These are phyloP conservation scores for Trifolium repens DNA, from an alignment of 306 rosid species.

Conservation along the genomic window DNA sequence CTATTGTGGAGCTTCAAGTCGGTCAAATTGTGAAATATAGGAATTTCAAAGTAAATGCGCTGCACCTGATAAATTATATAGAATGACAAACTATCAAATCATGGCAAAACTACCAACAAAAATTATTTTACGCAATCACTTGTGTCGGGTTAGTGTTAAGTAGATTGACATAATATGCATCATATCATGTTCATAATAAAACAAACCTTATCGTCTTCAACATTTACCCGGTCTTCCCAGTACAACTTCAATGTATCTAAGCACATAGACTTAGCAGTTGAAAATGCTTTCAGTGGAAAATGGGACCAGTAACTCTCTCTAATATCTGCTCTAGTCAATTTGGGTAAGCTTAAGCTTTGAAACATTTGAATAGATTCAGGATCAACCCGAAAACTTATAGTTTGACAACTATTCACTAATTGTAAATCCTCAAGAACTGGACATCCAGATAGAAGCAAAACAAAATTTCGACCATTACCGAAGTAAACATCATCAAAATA, in stretches of 20 bases:
- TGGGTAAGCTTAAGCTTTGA: neutral
- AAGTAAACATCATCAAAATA: no score
- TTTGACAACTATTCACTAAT: no score
- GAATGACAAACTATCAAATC: neutral
- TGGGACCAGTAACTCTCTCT: no score
- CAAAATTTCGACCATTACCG: no score
- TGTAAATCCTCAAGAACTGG: neutral
- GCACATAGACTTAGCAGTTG: neutral
- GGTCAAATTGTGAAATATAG: neutral
- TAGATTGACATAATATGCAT: neutral
- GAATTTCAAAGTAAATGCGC: neutral
- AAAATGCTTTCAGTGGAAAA: neutral
- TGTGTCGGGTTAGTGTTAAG: neutral
- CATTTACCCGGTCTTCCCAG: neutral
- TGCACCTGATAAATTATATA: neutral
- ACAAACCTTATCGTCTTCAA: neutral
- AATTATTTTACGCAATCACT: neutral
- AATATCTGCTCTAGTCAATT: neutral
- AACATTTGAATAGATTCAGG: neutral
- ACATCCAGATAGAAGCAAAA: neutral
- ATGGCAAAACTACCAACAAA: neutral
- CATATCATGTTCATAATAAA: no score
- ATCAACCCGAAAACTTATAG: no score
- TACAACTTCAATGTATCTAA: neutral
- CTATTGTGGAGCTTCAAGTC: neutral